Percentiles rank a stretch among this genome's conserved stretches.
phyloP scores from a whole-genome alignment of 768 basidiomycete genomes.

The Crepidotus variabilis region DNA sequence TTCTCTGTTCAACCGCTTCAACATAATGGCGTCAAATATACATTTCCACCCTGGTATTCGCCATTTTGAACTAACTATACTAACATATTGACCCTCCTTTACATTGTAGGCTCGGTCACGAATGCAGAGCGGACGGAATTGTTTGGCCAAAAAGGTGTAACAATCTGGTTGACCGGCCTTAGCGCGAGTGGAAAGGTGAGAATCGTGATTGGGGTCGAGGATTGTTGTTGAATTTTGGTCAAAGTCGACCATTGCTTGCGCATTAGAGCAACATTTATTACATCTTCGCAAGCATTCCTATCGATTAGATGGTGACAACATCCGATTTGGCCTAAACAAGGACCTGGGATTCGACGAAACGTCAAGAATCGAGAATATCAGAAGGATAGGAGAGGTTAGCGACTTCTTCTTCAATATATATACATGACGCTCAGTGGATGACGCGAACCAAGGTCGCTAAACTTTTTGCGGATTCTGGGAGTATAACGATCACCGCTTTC shows the following conservation, averaged over 20 bases:
- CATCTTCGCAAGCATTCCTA: slow-evolving; percentile 84
- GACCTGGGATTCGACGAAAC: slow-evolving; percentile 92
- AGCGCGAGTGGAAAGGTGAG: slow-evolving; percentile 91
- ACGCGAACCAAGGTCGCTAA: slow-evolving; percentile 73
- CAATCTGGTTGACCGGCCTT: slow-evolving; percentile 95
- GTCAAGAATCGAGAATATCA: slow-evolving; percentile 93
- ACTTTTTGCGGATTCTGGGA: slow-evolving; percentile 86
- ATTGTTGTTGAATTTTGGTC: too few species aligned
- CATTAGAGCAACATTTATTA: slow-evolving; percentile 92
- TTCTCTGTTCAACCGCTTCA: too few species aligned
- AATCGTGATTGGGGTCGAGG: background rate
- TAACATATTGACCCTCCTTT: too few species aligned
- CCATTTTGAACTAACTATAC: too few species aligned
- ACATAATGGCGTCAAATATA: slow-evolving; percentile 46
- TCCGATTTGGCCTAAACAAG: slow-evolving; percentile 95
- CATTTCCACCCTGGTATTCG: slow-evolving; percentile 65
- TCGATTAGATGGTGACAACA: slow-evolving; percentile 93
- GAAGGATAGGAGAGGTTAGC: slow-evolving; percentile 90
- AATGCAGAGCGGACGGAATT: slow-evolving; percentile 61
- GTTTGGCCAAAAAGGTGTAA: slow-evolving; percentile 80
- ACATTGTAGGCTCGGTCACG: slow-evolving; percentile 63
- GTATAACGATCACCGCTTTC: slow-evolving; percentile 90
- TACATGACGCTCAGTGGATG: background rate
- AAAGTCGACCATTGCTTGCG: slow-evolving; percentile 95
- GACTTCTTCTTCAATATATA: background rate